These are phyloP conservation scores for Tulasnella sp. DNA, from an alignment of 768 basidiomycete species.

Conservation along the genomic window DNA sequence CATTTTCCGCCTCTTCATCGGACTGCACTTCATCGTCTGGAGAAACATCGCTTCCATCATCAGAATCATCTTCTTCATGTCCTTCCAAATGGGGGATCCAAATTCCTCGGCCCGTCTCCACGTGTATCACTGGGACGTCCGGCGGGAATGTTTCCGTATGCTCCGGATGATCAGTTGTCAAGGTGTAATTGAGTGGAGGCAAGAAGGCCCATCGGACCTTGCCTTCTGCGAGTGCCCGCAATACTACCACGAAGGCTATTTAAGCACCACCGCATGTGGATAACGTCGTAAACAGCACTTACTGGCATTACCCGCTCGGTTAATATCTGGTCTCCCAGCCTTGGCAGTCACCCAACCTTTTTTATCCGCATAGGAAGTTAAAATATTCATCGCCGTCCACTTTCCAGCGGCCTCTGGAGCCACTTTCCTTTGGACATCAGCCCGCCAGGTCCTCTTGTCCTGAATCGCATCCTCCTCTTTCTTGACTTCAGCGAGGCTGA, in stretches of 20 bases:
- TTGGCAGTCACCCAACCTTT: slow-evolving; percentile 87
- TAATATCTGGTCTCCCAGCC: slow-evolving; percentile 78
- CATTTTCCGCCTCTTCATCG: slow-evolving; percentile 28
- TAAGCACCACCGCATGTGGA: too few species aligned
- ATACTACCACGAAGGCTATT: slow-evolving; percentile 37
- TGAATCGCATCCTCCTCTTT: slow-evolving; percentile 29
- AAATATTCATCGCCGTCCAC: slow-evolving; percentile 85
- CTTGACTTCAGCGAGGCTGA: slow-evolving; percentile 46
- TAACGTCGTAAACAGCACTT: slow-evolving; percentile 28
- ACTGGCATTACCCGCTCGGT: slow-evolving; percentile 86
- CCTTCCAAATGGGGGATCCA: slow-evolving; percentile 40
- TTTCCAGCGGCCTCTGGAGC: slow-evolving; percentile 7
- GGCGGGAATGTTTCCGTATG: slow-evolving; percentile 16
- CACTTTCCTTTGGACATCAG: slow-evolving; percentile 25
- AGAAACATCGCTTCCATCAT: slow-evolving; percentile 28
- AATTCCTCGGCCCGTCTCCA: slow-evolving; percentile 38
- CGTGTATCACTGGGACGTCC: slow-evolving; percentile 24
- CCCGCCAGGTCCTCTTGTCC: slow-evolving; percentile 76
- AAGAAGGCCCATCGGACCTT: slow-evolving; percentile 76
- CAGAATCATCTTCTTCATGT: slow-evolving; percentile 19
- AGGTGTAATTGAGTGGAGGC: slow-evolving; percentile 34
- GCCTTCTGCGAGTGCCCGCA: slow-evolving; percentile 76
- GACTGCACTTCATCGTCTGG: slow-evolving; percentile 26
- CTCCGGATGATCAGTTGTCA: slow-evolving; percentile 3
- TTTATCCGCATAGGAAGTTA: slow-evolving; percentile 62